Percentiles rank a stretch among this genome's conserved stretches.
phyloP scores from a whole-genome alignment of 2,329 filamentous ascomycete species.

The Pseudogymnoascus destructans region DNA sequence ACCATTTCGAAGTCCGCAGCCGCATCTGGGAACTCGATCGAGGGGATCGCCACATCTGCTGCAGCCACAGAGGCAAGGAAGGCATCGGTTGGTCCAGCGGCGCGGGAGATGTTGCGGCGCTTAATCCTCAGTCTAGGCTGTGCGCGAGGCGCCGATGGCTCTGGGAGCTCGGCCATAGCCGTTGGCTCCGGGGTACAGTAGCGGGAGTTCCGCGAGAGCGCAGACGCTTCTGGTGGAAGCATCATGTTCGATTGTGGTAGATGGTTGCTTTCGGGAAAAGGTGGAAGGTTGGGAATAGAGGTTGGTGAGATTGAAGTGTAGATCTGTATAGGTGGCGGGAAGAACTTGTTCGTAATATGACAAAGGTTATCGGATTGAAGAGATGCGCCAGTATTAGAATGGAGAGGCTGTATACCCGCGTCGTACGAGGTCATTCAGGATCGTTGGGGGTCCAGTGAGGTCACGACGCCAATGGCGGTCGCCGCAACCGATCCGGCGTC shows the following conservation, averaged over 20 bases:
- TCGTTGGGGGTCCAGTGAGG: not conserved
- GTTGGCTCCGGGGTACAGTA: not conserved
- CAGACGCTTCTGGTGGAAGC: not conserved
- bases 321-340: not conserved
- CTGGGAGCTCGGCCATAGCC: not conserved
- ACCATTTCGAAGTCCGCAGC: constrained; percentile 20
- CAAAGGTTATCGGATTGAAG: not conserved
- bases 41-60: constrained; percentile 50
- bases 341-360: not conserved
- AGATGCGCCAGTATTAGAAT: not conserved
- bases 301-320: not conserved
- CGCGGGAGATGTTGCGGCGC: constrained; percentile 21
- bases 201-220: not conserved
- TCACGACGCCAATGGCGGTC: not conserved
- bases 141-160: not conserved
- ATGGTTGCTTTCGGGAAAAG: not conserved
- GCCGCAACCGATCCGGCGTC: constrained; percentile 1
- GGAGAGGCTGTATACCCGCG: not conserved
- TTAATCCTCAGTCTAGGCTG: constrained; percentile 20
- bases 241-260: not conserved
- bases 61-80: constrained; percentile 55
- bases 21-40: constrained; percentile 43
- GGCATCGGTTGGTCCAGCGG: constrained; percentile 45
- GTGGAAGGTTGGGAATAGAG: not conserved
- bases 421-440: not conserved